These are phyloP conservation scores for Hydnomerulius pinastri DNA, from an alignment of 768 basidiomycete species.

Conservation along the genomic window DNA sequence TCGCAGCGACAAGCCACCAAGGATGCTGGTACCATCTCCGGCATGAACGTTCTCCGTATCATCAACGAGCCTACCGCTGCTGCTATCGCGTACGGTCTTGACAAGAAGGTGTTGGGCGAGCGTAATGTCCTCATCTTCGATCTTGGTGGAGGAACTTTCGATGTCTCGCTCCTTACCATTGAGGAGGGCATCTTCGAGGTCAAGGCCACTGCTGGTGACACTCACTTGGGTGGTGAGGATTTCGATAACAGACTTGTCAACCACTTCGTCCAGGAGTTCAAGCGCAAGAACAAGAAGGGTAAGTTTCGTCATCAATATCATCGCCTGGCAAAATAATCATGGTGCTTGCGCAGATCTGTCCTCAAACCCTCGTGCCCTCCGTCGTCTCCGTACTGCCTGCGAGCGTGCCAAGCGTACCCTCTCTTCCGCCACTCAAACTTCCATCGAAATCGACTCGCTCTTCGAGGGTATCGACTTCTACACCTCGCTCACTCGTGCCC, in stretches of 20 bases:
- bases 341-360: slow-evolving; percentile 65
- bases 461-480: slow-evolving; percentile 99
- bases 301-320: slow-evolving; percentile 23
- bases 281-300: slow-evolving; percentile 97
- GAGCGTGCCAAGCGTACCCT: slow-evolving; percentile 99
- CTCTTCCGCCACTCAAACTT: slow-evolving; percentile 94
- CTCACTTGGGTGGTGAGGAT: slow-evolving; percentile 97
- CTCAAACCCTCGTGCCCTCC: slow-evolving; percentile 90
- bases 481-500: slow-evolving; percentile 96
- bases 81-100: slow-evolving; percentile 97
- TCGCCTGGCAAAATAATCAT: slow-evolving; percentile 9
- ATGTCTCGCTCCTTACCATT: slow-evolving; percentile 94
- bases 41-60: slow-evolving; percentile 95
- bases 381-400: slow-evolving; percentile 96
- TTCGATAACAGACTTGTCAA: slow-evolving; percentile 98
- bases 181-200: slow-evolving; percentile 99
- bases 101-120: slow-evolving; percentile 89
- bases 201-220: slow-evolving; percentile 97
- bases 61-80: slow-evolving; percentile 99
- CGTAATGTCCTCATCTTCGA: slow-evolving; percentile 98
- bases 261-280: slow-evolving; percentile 96
- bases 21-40: slow-evolving; percentile 93
- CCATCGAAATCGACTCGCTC: slow-evolving; percentile 97
- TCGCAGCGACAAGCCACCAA: slow-evolving; percentile 98
- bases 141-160: slow-evolving; percentile 97